These are phyloP conservation scores for Aristolochia californica DNA, from an alignment of 164 flowering plant species.

Conservation along the genomic window DNA sequence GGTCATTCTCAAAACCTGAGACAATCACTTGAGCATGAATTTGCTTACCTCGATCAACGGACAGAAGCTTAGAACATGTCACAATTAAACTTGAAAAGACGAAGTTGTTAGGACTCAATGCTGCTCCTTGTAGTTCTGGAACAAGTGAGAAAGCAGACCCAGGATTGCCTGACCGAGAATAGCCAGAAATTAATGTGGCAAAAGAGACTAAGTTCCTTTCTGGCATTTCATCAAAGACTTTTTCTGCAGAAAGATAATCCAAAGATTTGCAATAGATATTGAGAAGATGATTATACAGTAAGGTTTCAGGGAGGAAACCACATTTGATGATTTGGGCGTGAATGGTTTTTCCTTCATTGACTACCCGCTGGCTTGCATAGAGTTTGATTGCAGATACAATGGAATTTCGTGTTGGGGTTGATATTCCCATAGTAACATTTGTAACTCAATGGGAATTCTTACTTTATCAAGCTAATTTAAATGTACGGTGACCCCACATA, in stretches of 20 bases:
- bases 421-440: conserved; percentile 2
- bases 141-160: conserved; percentile 38
- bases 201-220: conserved; percentile 48
- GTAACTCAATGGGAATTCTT: too few species aligned
- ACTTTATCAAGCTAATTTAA: too few species aligned
- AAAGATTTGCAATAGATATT: conserved; percentile 74
- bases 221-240: conserved; percentile 43
- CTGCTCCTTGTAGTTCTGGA: conserved; percentile 28
- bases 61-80: conserved; percentile 16
- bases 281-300: conserved; percentile 62
- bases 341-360: conserved; percentile 46
- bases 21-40: conserved; percentile 22
- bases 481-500: too few species aligned
- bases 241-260: conserved; percentile 38
- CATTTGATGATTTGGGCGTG: conserved; percentile 68
- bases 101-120: conserved; percentile 33
- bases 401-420: conserved; percentile 15
- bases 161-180: conserved; percentile 71
- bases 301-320: conserved; percentile 43
- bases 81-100: conserved; percentile 22
- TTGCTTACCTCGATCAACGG: conserved; percentile 16
- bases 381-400: conserved; percentile 17
- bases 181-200: conserved; percentile 72
- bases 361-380: conserved; percentile 17
- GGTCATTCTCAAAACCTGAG: conserved; percentile 15